A percentile compares a stretch with the other conserved stretches of the same genome.
phyloP scores from a whole-genome alignment of 2,329 filamentous ascomycete genomes.

The Scedosporium minutisporum region DNA sequence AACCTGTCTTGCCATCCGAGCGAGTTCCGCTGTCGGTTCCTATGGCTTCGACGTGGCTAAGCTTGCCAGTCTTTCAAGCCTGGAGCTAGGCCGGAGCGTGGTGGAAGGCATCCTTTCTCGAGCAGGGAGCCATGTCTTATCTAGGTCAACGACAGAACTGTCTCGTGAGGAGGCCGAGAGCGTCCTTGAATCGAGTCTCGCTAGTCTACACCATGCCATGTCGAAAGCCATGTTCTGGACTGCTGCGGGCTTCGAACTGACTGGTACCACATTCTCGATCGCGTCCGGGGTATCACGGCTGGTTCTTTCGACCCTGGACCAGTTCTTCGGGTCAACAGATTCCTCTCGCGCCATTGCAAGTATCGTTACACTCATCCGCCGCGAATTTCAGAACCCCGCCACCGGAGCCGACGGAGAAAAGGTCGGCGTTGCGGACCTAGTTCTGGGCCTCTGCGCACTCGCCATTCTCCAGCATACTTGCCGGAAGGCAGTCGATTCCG shows the following conservation, averaged over 20 bases:
- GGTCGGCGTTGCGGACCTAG: constrained; percentile 51
- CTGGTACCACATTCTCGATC: constrained; percentile 42
- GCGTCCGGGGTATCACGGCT: constrained; percentile 48
- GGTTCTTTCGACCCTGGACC: constrained; percentile 49
- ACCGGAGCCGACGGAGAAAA: constrained; percentile 49
- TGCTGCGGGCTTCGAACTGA: constrained; percentile 49
- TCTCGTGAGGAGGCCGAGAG: constrained; percentile 44
- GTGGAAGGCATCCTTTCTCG: constrained; percentile 44
- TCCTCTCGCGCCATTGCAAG: constrained; percentile 58
- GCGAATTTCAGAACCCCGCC: constrained; percentile 54
- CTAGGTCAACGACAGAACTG: constrained; percentile 34
- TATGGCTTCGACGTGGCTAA: constrained; percentile 44
- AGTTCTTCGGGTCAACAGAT: constrained; percentile 59
- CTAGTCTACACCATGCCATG: constrained; percentile 47
- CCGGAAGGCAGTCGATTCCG: constrained; percentile 39
- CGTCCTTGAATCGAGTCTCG: constrained; percentile 46
- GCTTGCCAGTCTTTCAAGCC: constrained; percentile 45
- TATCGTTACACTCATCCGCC: constrained; percentile 53
- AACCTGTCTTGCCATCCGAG: constrained; percentile 45
- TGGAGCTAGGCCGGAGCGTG: constrained; percentile 45
- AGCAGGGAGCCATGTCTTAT: constrained; percentile 40
- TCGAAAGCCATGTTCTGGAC: constrained; percentile 52
- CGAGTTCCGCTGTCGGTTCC: constrained; percentile 41
- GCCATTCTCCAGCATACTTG: constrained; percentile 53
- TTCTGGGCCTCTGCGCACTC: constrained; percentile 50